These are phyloP conservation scores for Hansfordia pulvinata DNA, from an alignment of 2,329 filamentous ascomycete genomes.

Conservation along the genomic window DNA sequence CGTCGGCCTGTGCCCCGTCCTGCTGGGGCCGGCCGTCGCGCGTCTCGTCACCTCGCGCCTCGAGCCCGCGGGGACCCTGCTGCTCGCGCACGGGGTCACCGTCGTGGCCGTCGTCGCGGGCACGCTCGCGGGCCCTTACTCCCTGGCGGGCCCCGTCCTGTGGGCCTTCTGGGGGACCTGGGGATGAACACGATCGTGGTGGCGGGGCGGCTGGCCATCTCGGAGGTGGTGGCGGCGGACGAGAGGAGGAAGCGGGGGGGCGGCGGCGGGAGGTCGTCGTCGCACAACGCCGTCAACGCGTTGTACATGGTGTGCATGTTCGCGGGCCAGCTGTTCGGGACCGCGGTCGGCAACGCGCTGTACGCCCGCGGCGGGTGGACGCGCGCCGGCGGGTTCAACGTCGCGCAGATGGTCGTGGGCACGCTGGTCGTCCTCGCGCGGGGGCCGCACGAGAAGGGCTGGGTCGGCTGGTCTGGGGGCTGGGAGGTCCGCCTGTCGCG, in stretches of 20 bases:
- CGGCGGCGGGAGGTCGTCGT: no score
- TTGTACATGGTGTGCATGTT: constrained; percentile 20
- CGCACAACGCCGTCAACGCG: constrained; percentile 22
- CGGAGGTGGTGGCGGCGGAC: constrained; percentile 14
- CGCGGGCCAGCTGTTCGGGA: constrained; percentile 18
- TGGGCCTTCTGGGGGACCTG: constrained; percentile 19
- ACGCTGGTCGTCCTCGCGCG: constrained; percentile 9
- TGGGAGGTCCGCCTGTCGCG: no score
- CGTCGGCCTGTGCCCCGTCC: constrained; percentile 13
- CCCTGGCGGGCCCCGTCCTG: constrained; percentile 17
- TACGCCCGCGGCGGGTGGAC: constrained; percentile 19
- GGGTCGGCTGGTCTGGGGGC: constrained; percentile 19
- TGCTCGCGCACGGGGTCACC: constrained; percentile 9
- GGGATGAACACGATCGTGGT: constrained; percentile 18
- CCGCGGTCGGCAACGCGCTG: constrained; percentile 15
- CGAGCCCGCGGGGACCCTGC: constrained; percentile 11
- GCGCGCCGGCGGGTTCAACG: constrained; percentile 14
- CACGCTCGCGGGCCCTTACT: constrained; percentile 17
- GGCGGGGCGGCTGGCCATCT: constrained; percentile 16
- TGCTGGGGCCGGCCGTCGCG: constrained; percentile 14
- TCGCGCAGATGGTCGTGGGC: constrained; percentile 14
- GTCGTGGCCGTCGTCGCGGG: constrained; percentile 12
- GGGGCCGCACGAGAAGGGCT: constrained; percentile 16
- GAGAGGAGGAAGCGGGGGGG: no score
- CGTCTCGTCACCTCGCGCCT: constrained; percentile 10